A percentile compares a stretch with the other conserved stretches of the same genome.
phyloP scores from a whole-genome alignment of 306 rosid species.

The Pueraria montana region DNA sequence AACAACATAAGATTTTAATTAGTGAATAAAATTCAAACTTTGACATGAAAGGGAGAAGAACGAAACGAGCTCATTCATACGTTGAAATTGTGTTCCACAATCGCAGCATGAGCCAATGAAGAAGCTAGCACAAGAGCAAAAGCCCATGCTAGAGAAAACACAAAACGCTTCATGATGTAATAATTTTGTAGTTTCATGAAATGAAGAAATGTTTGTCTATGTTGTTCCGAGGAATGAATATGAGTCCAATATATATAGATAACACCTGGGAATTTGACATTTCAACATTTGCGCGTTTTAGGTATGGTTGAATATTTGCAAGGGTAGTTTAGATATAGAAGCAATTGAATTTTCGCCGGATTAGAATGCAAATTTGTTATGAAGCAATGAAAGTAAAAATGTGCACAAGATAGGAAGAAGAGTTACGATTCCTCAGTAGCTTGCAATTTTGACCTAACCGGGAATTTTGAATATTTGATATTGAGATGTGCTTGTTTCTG shows the following conservation, averaged over 20 bases:
- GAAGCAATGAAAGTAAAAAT: not conserved
- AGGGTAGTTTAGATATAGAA: too few species aligned
- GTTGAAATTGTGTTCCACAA: conserved; percentile 48
- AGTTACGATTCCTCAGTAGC: not conserved
- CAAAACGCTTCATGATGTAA: conserved; percentile 38
- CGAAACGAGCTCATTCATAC: conserved; percentile 37
- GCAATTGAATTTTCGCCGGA: conserved; percentile 48
- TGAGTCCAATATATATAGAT: conserved; percentile 8
- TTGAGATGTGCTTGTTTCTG: not conserved
- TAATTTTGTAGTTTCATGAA: conserved; percentile 8
- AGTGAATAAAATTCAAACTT: not conserved
- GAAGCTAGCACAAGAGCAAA: conserved; percentile 46
- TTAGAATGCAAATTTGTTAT: not conserved
- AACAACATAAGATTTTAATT: not conserved
- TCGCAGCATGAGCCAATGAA: conserved; percentile 43
- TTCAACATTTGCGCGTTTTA: conserved; percentile 44
- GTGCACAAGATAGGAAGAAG: not conserved
- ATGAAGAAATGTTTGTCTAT: not conserved
- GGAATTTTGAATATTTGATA: conserved; percentile 1
- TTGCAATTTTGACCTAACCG: conserved; percentile 20
- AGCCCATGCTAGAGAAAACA: conserved; percentile 45
- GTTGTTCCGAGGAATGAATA: not conserved
- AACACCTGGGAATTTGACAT: conserved; percentile 23
- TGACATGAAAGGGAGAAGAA: not conserved
- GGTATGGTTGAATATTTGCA: conserved; percentile 1